A percentile compares a stretch with the other conserved stretches of the same genome.
phyloP scores from a whole-genome alignment of 176 grass and related monocot genomes.

The Ananas comosus region DNA sequence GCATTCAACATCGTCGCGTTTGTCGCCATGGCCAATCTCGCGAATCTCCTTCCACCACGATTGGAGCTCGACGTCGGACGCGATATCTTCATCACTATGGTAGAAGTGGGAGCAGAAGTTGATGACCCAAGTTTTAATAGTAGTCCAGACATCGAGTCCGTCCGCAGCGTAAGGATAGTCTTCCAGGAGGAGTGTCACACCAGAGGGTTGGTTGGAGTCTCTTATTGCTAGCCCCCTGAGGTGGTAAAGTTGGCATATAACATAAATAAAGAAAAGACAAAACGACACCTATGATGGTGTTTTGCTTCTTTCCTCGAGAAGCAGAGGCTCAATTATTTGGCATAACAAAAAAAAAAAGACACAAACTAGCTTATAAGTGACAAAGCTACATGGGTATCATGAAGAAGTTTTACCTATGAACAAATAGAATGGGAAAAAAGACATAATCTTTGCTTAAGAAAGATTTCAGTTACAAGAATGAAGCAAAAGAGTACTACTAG shows the following conservation, averaged over 20 bases:
- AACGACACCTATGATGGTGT: too few species aligned
- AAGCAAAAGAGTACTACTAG: too few species aligned
- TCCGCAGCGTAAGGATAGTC: constrained; percentile 87
- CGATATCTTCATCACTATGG: constrained; percentile 30
- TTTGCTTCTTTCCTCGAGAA: too few species aligned
- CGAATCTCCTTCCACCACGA: constrained; percentile 80
- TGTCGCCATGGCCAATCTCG: constrained; percentile 67
- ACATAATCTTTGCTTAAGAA: too few species aligned
- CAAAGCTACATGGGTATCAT: too few species aligned
- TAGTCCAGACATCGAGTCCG: constrained; percentile 73
- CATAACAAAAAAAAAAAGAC: too few species aligned
- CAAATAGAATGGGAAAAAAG: too few species aligned
- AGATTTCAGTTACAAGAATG: too few species aligned
- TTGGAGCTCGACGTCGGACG: constrained; percentile 47
- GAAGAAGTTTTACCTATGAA: too few species aligned
- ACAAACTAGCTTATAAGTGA: too few species aligned
- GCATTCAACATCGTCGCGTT: constrained; percentile 41
- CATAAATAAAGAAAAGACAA: too few species aligned
- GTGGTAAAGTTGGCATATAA: background rate
- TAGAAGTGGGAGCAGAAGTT: constrained; percentile 72
- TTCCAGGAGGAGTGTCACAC: constrained; percentile 37
- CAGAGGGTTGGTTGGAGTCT: constrained; percentile 23
- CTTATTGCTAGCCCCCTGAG: constrained; percentile 52
- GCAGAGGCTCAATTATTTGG: too few species aligned
- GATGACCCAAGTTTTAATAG: constrained; percentile 66